Conservation (phyloP, 1,284 basidiomycete genomes). For the Entoloma clypeatum region DNA sequence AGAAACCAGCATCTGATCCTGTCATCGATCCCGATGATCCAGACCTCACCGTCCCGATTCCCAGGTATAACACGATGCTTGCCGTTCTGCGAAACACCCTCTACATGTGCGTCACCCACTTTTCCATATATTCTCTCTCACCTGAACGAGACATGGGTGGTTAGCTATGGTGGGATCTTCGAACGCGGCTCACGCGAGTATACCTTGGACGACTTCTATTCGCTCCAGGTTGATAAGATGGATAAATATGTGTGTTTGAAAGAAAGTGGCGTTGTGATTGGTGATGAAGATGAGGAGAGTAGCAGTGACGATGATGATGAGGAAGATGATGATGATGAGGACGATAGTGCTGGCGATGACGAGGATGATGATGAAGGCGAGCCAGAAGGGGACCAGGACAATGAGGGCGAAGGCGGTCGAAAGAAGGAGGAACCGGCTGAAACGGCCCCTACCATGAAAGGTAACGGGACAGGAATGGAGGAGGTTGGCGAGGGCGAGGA, state of each 20-base stretch:
- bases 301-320: constrained; percentile 56
- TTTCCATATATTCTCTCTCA: neutral
- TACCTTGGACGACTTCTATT: constrained; percentile 82
- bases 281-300: constrained; percentile 58
- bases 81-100: constrained; percentile 83
- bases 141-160: neutral
- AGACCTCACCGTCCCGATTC: constrained; percentile 61
- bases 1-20: constrained; percentile 19
- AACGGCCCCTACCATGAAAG: neutral
- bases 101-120: constrained; percentile 60
- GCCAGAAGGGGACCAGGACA: constrained; percentile 30
- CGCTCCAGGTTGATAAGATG: constrained; percentile 76
- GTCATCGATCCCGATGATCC: constrained; percentile 70
- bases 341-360: constrained; percentile 41
- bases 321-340: constrained; percentile 45
- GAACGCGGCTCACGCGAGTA: constrained; percentile 80
- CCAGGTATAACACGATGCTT: constrained; percentile 92
- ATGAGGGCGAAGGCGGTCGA: constrained; percentile 26
- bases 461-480: constrained; percentile 17
- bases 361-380: constrained; percentile 24
- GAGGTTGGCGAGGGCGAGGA: constrained; percentile 25
- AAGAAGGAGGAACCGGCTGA: constrained; percentile 35
- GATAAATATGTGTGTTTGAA: constrained; percentile 74
- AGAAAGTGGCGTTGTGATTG: constrained; percentile 57
- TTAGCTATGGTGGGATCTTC: constrained; percentile 84